These are phyloP conservation scores for Cystobasidium ongulense DNA, from an alignment of 768 basidiomycete species.

Conservation along the genomic window DNA sequence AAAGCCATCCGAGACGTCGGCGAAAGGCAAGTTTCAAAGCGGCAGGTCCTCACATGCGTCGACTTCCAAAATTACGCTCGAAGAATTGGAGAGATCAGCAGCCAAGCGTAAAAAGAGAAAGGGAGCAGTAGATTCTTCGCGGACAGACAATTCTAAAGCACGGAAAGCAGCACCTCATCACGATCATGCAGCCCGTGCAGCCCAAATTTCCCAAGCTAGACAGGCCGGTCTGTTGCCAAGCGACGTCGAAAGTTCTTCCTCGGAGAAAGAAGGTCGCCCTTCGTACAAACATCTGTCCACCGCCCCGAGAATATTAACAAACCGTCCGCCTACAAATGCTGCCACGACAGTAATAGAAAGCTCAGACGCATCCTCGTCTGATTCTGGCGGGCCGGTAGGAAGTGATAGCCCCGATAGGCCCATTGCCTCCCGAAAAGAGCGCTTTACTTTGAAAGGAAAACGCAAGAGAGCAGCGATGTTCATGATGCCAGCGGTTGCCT, in stretches of 20 bases:
- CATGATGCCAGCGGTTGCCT: constrained; percentile 41
- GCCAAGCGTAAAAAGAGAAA: not conserved
- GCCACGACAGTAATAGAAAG: not conserved
- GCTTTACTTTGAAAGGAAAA: constrained; percentile 30
- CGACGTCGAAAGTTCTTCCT: not conserved
- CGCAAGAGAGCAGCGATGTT: constrained; percentile 26
- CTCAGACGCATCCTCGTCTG: not conserved
- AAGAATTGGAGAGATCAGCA: not conserved
- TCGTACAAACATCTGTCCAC: not conserved
- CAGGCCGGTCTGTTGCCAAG: not conserved
- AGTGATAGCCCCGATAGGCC: constrained; percentile 22
- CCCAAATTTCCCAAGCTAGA: not conserved
- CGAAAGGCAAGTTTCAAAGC: not conserved
- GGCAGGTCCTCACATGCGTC: not conserved
- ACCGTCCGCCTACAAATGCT: not conserved
- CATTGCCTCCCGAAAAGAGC: not conserved
- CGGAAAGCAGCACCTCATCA: not conserved
- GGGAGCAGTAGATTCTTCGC: not conserved
- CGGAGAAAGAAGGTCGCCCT: not conserved
- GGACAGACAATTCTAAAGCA: not conserved
- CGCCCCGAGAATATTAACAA: not conserved
- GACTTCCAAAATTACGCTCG: not conserved
- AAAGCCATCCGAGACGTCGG: not conserved
- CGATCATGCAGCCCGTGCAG: not conserved
- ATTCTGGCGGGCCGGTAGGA: not conserved